A percentile compares a stretch with the other conserved stretches of the same genome.
Evolutionary conservation across 306 rosid species (phyloP).

Genomic region (Cucurbita ficifolia): DNA sequence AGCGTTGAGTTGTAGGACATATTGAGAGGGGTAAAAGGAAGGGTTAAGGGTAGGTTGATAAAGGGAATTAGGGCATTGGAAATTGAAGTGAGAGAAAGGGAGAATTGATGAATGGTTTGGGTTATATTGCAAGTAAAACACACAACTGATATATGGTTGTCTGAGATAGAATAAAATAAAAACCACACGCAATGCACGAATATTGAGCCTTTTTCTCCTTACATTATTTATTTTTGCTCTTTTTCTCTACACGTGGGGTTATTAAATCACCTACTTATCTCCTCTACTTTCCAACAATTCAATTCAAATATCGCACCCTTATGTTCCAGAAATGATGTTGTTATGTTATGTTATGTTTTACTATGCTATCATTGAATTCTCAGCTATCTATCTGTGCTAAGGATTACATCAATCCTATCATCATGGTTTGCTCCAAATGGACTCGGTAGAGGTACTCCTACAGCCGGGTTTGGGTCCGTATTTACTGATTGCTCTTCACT

Average conservation of each 20-base stretch:
- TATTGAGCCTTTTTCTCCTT: neutral
- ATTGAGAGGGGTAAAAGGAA: neutral
- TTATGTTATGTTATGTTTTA: too few relatives aligned
- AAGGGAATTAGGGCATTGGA: neutral
- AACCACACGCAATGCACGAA: slow-evolving; percentile 7
- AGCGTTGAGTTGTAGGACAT: neutral
- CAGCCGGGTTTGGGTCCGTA: too few relatives aligned
- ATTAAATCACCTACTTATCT: too few relatives aligned
- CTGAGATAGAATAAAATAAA: neutral
- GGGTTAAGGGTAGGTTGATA: neutral
- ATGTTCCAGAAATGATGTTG: too few relatives aligned
- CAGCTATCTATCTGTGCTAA: too few relatives aligned
- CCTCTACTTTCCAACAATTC: neutral
- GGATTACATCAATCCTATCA: too few relatives aligned
- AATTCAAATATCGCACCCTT: too few relatives aligned
- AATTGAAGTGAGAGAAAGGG: neutral
- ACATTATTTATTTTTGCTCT: neutral
- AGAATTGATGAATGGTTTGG: neutral
- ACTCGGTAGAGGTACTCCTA: too few relatives aligned
- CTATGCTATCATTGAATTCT: too few relatives aligned
- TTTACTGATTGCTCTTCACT: too few relatives aligned
- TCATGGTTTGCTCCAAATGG: too few relatives aligned
- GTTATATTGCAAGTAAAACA: neutral
- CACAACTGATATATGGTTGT: neutral
- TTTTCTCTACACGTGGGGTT: neutral